Conservation (phyloP, 108 stramenopile species). For the Cylindrotheca fusiformis region DNA sequence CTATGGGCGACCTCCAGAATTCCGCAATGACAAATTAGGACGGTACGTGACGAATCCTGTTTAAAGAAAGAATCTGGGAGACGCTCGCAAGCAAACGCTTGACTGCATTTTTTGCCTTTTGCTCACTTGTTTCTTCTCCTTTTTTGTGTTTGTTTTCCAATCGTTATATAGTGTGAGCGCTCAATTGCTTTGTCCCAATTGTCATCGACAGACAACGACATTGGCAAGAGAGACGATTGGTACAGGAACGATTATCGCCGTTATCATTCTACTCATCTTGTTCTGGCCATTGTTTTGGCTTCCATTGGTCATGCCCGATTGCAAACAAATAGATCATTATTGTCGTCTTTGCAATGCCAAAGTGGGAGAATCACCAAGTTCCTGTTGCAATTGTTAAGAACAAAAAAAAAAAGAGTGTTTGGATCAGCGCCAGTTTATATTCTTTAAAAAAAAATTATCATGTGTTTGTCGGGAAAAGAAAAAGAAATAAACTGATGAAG, state of each 20-base stretch:
- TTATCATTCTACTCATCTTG: constrained; percentile 11
- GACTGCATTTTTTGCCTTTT: too few relatives aligned
- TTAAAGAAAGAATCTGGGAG: not conserved
- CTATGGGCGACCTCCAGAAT: not conserved
- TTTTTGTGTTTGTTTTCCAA: too few relatives aligned
- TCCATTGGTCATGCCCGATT: constrained; percentile 31
- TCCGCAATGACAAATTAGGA: not conserved
- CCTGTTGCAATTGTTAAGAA: not conserved
- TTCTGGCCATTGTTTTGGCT: constrained; percentile 47
- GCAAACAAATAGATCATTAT: constrained; percentile 42
- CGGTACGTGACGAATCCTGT: not conserved
- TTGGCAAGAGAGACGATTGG: constrained; percentile 10
- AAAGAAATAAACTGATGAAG: too few relatives aligned
- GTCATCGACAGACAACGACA: constrained; percentile 18
- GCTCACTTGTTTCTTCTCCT: too few relatives aligned
- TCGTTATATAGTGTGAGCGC: not conserved
- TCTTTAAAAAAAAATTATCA: too few relatives aligned
- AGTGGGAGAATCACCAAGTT: constrained; percentile 14
- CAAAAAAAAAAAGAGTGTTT: too few relatives aligned
- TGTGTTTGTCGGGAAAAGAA: too few relatives aligned
- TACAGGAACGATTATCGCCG: not conserved
- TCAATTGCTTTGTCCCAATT: constrained; percentile 21
- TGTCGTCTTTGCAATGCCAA: constrained; percentile 21
- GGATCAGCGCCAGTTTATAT: too few relatives aligned
- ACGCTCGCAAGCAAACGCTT: too few relatives aligned